These are phyloP conservation scores for Fusarium robinianum DNA, from an alignment of 2,329 filamentous ascomycete species.

Conservation along the genomic window DNA sequence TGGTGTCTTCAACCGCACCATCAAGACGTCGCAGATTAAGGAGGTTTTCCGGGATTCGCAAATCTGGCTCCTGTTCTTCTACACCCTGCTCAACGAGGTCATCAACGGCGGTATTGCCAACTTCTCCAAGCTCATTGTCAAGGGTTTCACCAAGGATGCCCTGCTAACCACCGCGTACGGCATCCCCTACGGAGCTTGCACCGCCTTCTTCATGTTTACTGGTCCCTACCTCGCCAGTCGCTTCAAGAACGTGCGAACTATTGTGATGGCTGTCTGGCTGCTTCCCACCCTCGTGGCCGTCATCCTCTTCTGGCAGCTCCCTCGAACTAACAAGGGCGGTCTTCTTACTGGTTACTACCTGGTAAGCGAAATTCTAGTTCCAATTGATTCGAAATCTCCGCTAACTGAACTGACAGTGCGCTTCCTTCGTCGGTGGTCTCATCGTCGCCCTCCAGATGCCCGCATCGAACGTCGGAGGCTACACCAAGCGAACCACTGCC, in stretches of 20 bases:
- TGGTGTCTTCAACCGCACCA: conserved; percentile 53
- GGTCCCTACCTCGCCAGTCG: conserved; percentile 57
- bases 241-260: conserved; percentile 55
- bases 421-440: conserved; percentile 56
- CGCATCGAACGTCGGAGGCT: conserved; percentile 53
- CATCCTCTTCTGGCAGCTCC: conserved; percentile 55
- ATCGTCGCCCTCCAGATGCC: conserved; percentile 60
- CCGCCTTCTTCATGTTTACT: conserved; percentile 57
- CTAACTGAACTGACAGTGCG: conserved; percentile 26
- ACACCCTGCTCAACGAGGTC: conserved; percentile 59
- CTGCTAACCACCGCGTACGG: conserved; percentile 54
- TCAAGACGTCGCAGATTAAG: conserved; percentile 54
- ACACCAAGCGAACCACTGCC: conserved; percentile 53
- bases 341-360: conserved; percentile 59
- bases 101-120: conserved; percentile 60
- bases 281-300: conserved; percentile 56
- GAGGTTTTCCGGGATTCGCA: conserved; percentile 56
- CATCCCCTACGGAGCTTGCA: conserved; percentile 59
- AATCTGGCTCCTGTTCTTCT: conserved; percentile 57
- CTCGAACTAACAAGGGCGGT: conserved; percentile 47
- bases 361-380: conserved; percentile 13
- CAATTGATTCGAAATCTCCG: fast-evolving
- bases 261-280: conserved; percentile 57
- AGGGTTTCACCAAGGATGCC: conserved; percentile 47
- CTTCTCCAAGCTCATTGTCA: conserved; percentile 60